Conservation (phyloP, 805 yeast species). For the Saccharomyces jurei region DNA sequence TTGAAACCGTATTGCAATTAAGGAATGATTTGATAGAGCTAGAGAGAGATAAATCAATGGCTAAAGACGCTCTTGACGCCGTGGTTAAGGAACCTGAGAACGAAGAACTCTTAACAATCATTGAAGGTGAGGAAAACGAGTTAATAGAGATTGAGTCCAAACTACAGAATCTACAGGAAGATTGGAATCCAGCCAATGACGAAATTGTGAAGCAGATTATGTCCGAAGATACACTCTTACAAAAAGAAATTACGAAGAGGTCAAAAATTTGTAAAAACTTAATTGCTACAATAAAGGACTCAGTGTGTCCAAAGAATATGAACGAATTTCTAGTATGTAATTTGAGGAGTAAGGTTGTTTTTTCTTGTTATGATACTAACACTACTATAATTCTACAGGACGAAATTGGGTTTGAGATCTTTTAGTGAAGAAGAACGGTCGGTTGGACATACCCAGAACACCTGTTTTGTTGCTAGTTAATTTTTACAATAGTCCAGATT, state of each 20-base stretch:
- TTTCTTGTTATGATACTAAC: background rate
- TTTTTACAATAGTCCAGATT: background rate
- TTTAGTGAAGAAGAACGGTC: background rate
- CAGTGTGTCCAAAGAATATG: constrained; percentile 18
- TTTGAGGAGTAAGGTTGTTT: background rate
- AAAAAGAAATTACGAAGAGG: constrained; percentile 14
- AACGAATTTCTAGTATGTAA: constrained; percentile 21
- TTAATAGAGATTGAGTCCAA: constrained; percentile 4
- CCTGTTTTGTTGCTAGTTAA: background rate
- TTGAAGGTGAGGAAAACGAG: constrained; percentile 4
- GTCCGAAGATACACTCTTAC: constrained; percentile 6
- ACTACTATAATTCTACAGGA: constrained; percentile 11
- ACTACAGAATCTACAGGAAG: constrained; percentile 6
- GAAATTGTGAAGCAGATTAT: constrained; percentile 8
- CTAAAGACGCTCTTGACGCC: constrained; percentile 6
- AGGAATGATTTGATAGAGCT: constrained; percentile 18
- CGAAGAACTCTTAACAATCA: constrained; percentile 5
- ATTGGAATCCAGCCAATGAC: constrained; percentile 13
- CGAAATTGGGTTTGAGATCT: constrained; percentile 20
- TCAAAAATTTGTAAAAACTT: constrained; percentile 14
- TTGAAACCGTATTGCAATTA: constrained; percentile 17
- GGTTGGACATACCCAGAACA: background rate
- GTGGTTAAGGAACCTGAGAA: constrained; percentile 15
- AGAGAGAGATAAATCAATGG: constrained; percentile 12
- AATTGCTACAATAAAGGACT: constrained; percentile 19